These are phyloP conservation scores for Elaeis guineensis DNA, from an alignment of 176 grass and related monocot species.

Conservation along the genomic window DNA sequence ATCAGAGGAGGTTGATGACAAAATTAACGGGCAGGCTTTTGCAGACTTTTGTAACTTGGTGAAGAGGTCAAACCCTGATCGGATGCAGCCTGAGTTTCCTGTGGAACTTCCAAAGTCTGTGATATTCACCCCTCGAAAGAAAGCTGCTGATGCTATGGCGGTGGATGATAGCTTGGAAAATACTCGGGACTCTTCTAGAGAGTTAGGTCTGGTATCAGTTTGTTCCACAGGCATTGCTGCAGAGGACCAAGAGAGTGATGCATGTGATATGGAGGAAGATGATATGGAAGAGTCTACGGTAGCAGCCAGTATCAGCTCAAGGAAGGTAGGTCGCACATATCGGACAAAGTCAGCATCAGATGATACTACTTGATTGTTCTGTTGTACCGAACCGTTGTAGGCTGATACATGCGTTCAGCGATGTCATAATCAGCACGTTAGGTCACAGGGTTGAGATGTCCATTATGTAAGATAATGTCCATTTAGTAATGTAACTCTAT, in stretches of 20 bases:
- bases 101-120: conserved; percentile 57
- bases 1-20: conserved; percentile 34
- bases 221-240: neutral
- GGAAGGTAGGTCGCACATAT: conserved; percentile 6
- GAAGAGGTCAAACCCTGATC: conserved; percentile 35
- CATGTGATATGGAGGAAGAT: conserved; percentile 21
- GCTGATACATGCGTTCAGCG: neutral
- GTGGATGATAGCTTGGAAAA: conserved; percentile 41
- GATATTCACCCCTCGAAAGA: conserved; percentile 71
- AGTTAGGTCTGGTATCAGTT: neutral
- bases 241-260: neutral
- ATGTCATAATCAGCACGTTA: no score
- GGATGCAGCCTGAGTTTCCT: conserved; percentile 26
- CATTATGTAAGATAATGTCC: no score
- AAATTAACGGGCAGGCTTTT: conserved; percentile 65
- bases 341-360: conserved; percentile 1
- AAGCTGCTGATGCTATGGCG: conserved; percentile 51
- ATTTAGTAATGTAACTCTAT: no score
- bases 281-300: neutral
- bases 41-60: conserved; percentile 50
- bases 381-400: neutral
- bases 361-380: neutral
- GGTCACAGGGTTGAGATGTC: no score
- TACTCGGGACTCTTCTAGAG: conserved; percentile 1
- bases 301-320: neutral